phyloP scores from a whole-genome alignment of 257 asterid genomes.

The Ocimum tenuiflorum region DNA sequence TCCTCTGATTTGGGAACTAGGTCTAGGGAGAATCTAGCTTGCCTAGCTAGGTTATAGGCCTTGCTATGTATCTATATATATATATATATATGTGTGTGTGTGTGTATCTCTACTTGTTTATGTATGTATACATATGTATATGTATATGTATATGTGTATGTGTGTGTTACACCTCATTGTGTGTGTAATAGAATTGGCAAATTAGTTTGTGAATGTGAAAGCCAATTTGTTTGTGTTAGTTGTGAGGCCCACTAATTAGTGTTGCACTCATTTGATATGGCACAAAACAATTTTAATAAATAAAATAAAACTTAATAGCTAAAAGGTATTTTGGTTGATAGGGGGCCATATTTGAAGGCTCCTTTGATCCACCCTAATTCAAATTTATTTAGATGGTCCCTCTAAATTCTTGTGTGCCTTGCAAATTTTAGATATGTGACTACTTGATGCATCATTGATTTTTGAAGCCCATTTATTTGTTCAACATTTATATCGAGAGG shows the following conservation, averaged over 20 bases:
- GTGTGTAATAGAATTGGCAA: constrained; percentile 14
- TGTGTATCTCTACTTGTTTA: not conserved
- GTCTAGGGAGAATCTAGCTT: constrained; percentile 32
- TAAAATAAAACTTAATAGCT: constrained; percentile 9
- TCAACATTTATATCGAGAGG: not conserved
- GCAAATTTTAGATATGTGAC: not conserved
- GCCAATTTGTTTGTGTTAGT: constrained; percentile 14
- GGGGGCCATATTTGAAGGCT: constrained; percentile 32
- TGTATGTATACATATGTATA: not conserved
- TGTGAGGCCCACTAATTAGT: constrained; percentile 28
- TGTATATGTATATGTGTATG: not conserved
- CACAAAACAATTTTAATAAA: not conserved
- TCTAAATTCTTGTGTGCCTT: constrained; percentile 7
- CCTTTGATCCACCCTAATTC: constrained; percentile 28
- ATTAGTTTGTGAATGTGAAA: constrained; percentile 12
- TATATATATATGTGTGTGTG: not conserved
- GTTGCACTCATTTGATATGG: constrained; percentile 33
- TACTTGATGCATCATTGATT: not conserved
- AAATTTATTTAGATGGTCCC: constrained; percentile 29
- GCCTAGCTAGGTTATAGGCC: constrained; percentile 27
- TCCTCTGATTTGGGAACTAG: constrained; percentile 40
- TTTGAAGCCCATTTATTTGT: not conserved
- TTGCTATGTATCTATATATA: too few species aligned
- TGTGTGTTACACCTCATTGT: constrained; percentile 7
- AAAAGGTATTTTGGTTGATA: constrained; percentile 23